Evolutionary conservation across 441 rosid species (phyloP).

Genomic region (Brassica hybrid): DNA sequence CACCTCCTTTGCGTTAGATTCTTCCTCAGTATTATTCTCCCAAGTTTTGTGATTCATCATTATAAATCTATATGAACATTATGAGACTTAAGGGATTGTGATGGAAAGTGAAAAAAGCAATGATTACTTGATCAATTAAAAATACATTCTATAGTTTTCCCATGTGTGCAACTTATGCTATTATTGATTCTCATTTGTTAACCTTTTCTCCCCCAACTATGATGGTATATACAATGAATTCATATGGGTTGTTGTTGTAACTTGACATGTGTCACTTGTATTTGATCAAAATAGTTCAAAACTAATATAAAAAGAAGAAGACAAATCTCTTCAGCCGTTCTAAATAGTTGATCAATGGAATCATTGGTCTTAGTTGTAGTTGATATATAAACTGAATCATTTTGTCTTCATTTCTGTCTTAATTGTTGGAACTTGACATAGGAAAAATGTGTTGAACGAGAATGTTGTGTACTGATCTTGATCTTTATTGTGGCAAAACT

Average conservation of each 20-base stretch:
- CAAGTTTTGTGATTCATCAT: constrained; percentile 19
- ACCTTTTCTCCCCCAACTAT: neutral
- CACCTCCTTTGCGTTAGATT: constrained; percentile 40
- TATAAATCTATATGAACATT: too few species aligned
- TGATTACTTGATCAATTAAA: constrained; percentile 23
- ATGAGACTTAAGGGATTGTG: neutral
- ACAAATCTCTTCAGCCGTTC: too few species aligned
- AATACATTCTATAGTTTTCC: neutral
- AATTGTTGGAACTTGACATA: neutral
- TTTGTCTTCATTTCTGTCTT: neutral
- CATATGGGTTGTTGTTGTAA: too few species aligned
- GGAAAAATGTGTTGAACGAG: neutral
- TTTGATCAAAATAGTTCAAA: too few species aligned
- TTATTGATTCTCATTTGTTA: constrained; percentile 13
- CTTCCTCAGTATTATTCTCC: constrained; percentile 26
- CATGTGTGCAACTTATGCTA: constrained; percentile 33
- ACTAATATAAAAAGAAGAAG: too few species aligned
- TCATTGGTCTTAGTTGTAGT: too few species aligned
- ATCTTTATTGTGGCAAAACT: neutral
- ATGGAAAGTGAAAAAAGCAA: constrained; percentile 19
- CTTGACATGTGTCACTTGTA: too few species aligned
- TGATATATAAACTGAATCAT: too few species aligned
- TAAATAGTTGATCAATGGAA: too few species aligned
- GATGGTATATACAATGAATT: too few species aligned
- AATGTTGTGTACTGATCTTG: neutral